These are phyloP conservation scores for Sporothrix pseudoabietina DNA, from an alignment of 2,329 filamentous ascomycete genomes.

Conservation along the genomic window DNA sequence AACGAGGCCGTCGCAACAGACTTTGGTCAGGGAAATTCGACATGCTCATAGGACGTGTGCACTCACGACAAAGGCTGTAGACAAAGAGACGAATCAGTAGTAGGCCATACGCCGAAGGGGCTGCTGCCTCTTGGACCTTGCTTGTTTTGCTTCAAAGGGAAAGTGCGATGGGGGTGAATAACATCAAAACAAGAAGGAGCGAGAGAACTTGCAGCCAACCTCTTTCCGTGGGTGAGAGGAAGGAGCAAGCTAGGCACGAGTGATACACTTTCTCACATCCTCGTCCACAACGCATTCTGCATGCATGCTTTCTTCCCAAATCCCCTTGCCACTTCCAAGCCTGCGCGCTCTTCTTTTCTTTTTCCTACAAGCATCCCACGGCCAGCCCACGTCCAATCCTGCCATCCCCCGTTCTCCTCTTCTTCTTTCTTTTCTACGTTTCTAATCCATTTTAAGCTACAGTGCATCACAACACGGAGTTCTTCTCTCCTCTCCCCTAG, in stretches of 20 bases:
- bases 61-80: background rate
- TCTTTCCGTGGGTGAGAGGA: background rate
- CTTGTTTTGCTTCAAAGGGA: background rate
- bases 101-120: background rate
- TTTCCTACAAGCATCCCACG: background rate
- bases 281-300: background rate
- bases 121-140: background rate
- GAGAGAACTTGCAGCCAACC: background rate
- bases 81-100: background rate
- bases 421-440: background rate
- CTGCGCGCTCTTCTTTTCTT: background rate
- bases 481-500: slow-evolving; percentile 9
- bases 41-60: background rate
- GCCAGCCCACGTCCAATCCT: background rate
- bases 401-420: background rate
- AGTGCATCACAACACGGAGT: background rate
- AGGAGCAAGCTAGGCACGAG: background rate
- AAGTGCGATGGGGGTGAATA: background rate
- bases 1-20: background rate
- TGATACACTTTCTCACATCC: background rate
- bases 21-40: slow-evolving; percentile 4
- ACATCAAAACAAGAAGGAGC: slow-evolving; percentile 2
- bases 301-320: background rate
- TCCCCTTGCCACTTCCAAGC: background rate
- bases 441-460: background rate